Evolutionary conservation across 768 basidiomycete genomes (phyloP).

Genomic region (Rhodotorula kratochvilovae): DNA sequence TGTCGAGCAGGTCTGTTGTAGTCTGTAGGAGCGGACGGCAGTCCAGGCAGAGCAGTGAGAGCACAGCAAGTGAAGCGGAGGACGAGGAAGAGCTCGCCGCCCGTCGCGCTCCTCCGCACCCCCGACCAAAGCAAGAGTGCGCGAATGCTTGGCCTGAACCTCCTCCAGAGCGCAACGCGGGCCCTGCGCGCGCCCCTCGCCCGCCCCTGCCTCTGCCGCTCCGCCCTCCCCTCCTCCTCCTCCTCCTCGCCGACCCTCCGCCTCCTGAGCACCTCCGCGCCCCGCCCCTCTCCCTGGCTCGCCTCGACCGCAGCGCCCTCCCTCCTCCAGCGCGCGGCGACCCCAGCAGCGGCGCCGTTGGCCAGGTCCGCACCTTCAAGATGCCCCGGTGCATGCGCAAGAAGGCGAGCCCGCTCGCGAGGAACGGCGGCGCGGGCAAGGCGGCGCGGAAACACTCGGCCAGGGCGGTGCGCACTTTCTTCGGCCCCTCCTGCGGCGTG

Average conservation of each 20-base stretch:
- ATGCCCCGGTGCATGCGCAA: constrained; percentile 22
- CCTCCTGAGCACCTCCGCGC: not conserved
- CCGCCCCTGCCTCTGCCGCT: not conserved
- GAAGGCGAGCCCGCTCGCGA: constrained; percentile 12
- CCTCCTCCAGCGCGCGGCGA: not conserved
- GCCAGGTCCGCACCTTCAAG: constrained; percentile 26
- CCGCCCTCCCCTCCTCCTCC: not conserved
- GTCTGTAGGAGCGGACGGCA: not conserved
- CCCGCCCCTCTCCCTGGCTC: not conserved
- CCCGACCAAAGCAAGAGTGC: no score
- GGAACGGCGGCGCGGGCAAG: constrained; percentile 25
- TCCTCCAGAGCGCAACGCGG: not conserved
- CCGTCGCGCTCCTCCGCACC: no score
- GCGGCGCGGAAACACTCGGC: constrained; percentile 18
- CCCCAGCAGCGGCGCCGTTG: not conserved
- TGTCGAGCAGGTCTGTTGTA: no score
- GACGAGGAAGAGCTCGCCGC: no score
- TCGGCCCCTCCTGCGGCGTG: not conserved
- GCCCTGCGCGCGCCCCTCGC: not conserved
- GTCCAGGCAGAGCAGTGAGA: not conserved
- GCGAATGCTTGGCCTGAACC: not conserved
- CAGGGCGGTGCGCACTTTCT: not conserved
- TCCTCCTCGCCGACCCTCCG: not conserved
- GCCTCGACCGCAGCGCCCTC: not conserved
- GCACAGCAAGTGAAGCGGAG: not conserved